A percentile compares a stretch with the other conserved stretches of the same genome.
These are phyloP conservation scores for Apiospora marii DNA, from an alignment of 2,329 filamentous ascomycete genomes.

Conservation along the genomic window DNA sequence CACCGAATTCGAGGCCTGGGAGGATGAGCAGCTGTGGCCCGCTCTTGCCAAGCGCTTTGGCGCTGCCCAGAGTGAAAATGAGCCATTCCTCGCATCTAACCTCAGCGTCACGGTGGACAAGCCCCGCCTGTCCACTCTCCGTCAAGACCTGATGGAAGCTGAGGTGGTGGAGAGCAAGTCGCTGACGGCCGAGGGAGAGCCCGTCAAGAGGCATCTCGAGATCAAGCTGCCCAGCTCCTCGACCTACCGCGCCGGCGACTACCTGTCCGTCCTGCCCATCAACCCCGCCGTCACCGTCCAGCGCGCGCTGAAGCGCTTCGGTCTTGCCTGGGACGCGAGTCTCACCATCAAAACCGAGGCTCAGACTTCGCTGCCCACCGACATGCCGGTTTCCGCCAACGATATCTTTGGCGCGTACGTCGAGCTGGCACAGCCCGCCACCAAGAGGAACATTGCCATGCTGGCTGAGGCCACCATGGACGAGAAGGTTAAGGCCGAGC, in stretches of 20 bases:
- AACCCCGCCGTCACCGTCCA: constrained; percentile 70
- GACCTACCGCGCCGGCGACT: constrained; percentile 77
- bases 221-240: constrained; percentile 72
- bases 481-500: constrained; percentile 22
- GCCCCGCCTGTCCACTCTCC: constrained; percentile 33
- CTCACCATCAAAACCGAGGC: constrained; percentile 64
- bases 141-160: constrained; percentile 64
- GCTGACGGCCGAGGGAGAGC: constrained; percentile 52
- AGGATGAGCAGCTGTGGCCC: constrained; percentile 19
- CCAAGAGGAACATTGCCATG: constrained; percentile 20
- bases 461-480: constrained; percentile 10
- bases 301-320: constrained; percentile 70
- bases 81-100: not conserved
- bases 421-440: constrained; percentile 21
- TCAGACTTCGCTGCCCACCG: constrained; percentile 48
- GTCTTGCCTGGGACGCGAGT: constrained; percentile 73
- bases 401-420: constrained; percentile 25
- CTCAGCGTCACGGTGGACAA: constrained; percentile 29
- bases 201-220: constrained; percentile 68
- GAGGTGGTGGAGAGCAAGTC: constrained; percentile 61
- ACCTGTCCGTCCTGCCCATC: constrained; percentile 75
- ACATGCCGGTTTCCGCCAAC: constrained; percentile 15
- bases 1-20: constrained; percentile 65
- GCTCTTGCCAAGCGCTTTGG: constrained; percentile 15
- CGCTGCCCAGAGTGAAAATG: not conserved